Percentiles rank a stretch among this genome's conserved stretches.
Evolutionary conservation across 495 filamentous ascomycete genomes (phyloP).

Genomic region (Neurospora sp.): DNA sequence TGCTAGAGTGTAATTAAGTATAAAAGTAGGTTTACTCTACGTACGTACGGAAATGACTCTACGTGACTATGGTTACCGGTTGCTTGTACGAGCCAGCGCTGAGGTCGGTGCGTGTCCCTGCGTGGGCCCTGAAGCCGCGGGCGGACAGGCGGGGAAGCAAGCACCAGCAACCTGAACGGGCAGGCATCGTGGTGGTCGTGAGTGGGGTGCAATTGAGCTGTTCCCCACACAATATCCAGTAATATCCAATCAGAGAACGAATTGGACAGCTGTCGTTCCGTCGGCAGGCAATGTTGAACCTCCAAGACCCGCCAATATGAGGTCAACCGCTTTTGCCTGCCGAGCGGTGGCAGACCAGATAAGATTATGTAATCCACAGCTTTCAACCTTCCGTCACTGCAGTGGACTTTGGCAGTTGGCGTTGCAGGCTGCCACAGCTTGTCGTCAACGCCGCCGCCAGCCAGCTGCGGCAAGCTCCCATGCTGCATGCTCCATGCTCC

Average conservation of each 20-base stretch:
- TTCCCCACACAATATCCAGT: too few species aligned
- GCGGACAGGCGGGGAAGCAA: not conserved
- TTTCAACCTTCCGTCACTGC: not conserved
- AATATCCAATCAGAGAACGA: not conserved
- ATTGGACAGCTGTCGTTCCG: not conserved
- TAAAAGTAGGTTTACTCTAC: too few species aligned
- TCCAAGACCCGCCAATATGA: not conserved
- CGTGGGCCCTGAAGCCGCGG: not conserved
- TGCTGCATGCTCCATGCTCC: not conserved
- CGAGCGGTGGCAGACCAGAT: not conserved
- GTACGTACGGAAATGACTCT: too few species aligned
- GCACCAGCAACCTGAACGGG: not conserved
- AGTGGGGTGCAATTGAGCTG: not conserved
- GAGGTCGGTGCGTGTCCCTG: not conserved
- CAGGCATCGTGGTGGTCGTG: not conserved
- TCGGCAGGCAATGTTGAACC: not conserved
- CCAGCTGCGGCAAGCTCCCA: not conserved
- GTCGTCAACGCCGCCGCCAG: slow-evolving; percentile 20
- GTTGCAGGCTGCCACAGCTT: slow-evolving; percentile 28
- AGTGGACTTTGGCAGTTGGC: not conserved
- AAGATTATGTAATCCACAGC: slow-evolving; percentile 15
- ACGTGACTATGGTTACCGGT: too few species aligned
- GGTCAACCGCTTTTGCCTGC: not conserved
- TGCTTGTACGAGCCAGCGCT: not conserved
- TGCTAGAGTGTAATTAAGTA: too few species aligned